Evolutionary conservation across 805 yeast species (phyloP).

Genomic region (Saturnispora besseyi): DNA sequence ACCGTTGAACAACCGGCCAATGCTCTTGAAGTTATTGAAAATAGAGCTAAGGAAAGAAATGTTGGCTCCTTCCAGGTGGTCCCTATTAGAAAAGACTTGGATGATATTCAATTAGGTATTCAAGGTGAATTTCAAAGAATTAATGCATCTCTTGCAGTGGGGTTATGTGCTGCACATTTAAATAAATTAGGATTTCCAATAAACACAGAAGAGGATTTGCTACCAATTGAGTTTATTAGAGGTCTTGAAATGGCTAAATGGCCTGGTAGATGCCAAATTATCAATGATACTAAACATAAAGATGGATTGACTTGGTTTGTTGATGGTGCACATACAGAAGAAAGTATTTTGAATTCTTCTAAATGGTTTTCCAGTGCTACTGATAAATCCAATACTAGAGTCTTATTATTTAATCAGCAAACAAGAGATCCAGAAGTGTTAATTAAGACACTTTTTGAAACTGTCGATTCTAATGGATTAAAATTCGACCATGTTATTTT

Average conservation of each 20-base stretch:
- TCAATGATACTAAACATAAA: conserved; percentile 32
- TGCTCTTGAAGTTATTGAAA: conserved; percentile 46
- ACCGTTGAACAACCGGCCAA: conserved; percentile 47
- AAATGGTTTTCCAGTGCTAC: conserved; percentile 57
- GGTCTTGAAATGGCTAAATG: conserved; percentile 69
- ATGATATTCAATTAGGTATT: conserved; percentile 51
- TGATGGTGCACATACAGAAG: conserved; percentile 95
- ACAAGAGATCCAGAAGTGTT: conserved; percentile 73
- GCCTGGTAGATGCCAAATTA: conserved; percentile 94
- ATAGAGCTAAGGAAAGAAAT: conserved; percentile 61
- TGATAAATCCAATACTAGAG: conserved; percentile 23
- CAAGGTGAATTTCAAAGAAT: conserved; percentile 76
- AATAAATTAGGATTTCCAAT: conserved; percentile 35
- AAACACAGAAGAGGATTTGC: conserved; percentile 17
- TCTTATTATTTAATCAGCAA: conserved; percentile 88
- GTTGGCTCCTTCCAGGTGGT: conserved; percentile 44
- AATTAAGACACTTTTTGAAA: conserved; percentile 42
- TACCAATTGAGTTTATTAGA: conserved; percentile 41
- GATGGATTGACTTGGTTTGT: conserved; percentile 61
- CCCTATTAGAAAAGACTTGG: conserved; percentile 32
- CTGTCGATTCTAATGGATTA: conserved; percentile 30
- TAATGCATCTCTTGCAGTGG: conserved; percentile 84
- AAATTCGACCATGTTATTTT: conserved; percentile 72
- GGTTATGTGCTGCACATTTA: conserved; percentile 56
- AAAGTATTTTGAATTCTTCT: conserved; percentile 75